Conservation (phyloP, 1,139 yeast species). For the Sugiyamaella xylanicola region DNA sequence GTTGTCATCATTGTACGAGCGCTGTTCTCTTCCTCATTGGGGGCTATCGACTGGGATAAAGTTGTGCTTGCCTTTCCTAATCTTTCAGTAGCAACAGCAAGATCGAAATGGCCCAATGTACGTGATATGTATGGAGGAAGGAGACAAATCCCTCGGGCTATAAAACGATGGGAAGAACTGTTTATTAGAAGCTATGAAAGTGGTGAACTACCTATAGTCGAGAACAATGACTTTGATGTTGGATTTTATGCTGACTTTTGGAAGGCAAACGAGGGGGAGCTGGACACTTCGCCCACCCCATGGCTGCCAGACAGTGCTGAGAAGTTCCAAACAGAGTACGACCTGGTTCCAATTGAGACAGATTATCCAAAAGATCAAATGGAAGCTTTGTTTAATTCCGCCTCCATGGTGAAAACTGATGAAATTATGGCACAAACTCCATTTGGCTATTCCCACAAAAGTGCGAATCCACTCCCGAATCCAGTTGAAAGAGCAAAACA, state of each 20-base stretch:
- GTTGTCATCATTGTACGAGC: slow-evolving; percentile 67
- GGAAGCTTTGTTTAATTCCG: slow-evolving; percentile 28
- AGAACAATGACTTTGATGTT: slow-evolving; percentile 52
- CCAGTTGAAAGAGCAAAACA: slow-evolving; percentile 37
- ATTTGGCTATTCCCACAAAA: slow-evolving; percentile 24
- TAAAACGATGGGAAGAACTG: slow-evolving; percentile 60
- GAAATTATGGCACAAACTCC: slow-evolving; percentile 30
- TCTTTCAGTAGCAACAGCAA: slow-evolving; percentile 46
- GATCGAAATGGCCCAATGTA: slow-evolving; percentile 63
- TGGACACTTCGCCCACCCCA: slow-evolving; percentile 38
- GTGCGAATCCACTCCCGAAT: slow-evolving; percentile 17
- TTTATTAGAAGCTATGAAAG: slow-evolving; percentile 56
- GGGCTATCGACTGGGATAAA: slow-evolving; percentile 58
- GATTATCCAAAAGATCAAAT: slow-evolving; percentile 24
- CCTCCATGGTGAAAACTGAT: slow-evolving; percentile 39
- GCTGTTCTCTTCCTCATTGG: slow-evolving; percentile 46
- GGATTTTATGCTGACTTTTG: slow-evolving; percentile 57
- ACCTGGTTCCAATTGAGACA: slow-evolving; percentile 29
- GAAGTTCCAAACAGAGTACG: slow-evolving; percentile 44
- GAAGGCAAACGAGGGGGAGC: slow-evolving; percentile 52
- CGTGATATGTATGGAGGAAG: slow-evolving; percentile 59
- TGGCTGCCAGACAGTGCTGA: slow-evolving; percentile 43
- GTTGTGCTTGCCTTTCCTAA: slow-evolving; percentile 52
- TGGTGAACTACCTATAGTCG: slow-evolving; percentile 48
- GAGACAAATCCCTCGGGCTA: slow-evolving; percentile 54